Evolutionary conservation across 768 basidiomycete species (phyloP).

Genomic region (Leccinum incarnatum): DNA sequence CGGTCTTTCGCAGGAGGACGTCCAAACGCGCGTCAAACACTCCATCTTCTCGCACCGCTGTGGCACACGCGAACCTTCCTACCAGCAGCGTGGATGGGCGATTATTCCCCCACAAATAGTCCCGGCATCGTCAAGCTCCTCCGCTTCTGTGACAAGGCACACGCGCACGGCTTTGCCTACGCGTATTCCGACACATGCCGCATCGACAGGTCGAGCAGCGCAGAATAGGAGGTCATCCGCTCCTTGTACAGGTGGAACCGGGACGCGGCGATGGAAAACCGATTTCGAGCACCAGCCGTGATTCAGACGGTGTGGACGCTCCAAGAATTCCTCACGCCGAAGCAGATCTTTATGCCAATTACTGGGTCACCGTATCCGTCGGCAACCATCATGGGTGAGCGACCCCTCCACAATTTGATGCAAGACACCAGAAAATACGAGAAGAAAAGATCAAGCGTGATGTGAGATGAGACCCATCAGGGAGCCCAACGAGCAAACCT

Average conservation of each 20-base stretch:
- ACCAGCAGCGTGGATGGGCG: background rate
- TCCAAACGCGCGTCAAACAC: conserved; percentile 5
- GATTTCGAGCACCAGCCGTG: conserved; percentile 11
- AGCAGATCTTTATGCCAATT: conserved; percentile 7
- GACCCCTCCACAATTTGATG: background rate
- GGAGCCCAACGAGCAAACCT: conserved; percentile 94
- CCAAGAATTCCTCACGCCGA: conserved; percentile 12
- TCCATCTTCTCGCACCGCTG: conserved; percentile 14
- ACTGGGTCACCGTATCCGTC: background rate
- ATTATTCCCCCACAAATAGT: background rate
- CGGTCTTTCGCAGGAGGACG: conserved; percentile 2
- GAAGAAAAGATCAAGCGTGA: conserved; percentile 97
- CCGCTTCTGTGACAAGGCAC: conserved; percentile 6
- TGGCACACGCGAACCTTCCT: conserved; percentile 7
- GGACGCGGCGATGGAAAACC: background rate
- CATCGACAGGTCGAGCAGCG: conserved; percentile 14
- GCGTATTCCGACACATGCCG: conserved; percentile 14
- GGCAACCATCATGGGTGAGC: too few species aligned
- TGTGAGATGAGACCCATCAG: conserved; percentile 85
- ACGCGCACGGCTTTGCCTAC: conserved; percentile 5
- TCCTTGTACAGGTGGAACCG: conserved; percentile 4
- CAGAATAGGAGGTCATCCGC: conserved; percentile 5
- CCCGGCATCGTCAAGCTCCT: conserved; percentile 4
- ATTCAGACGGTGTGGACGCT: conserved; percentile 9
- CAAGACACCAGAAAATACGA: conserved; percentile 91